Base-by-base conservation (phyloP, 345 rosid genomes). In the Microthlaspi erraticum region DNA sequence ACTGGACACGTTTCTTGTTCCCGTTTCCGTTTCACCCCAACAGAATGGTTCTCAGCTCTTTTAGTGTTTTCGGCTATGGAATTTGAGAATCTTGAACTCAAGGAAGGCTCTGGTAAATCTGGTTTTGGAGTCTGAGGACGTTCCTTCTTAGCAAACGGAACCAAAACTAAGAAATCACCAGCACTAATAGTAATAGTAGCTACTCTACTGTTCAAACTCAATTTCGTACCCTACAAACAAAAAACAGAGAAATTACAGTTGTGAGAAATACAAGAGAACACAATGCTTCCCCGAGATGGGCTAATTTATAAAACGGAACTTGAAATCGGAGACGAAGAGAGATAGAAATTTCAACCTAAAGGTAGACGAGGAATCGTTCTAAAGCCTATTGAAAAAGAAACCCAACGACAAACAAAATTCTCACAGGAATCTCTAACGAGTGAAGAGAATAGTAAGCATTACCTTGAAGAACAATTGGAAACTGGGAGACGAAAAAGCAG, bases 401-500 rank as follows among this genome's bases (percentile, higher is more conserved):
- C 18, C 13, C 10, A 36, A 4, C 9, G 2, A 34, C 10, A 45
- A 7, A 9, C 29, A 26, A 26, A 26, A 26, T 26, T 26, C 29
- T 26, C 29, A 26, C 29, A 26, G 4, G 29, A 48, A 41, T 3
- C 9, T 36, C 3, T 7, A 17, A 36, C 14, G 63, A 59, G 42
- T 1, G 54, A 8, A 60, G 43, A 36, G 58, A n/a, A 37, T 64
- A 0, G n/a, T 16, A 54, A 39, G 73, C 44, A 71, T 61, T 79
- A 75, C 98, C 95, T 91, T 85, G 87, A 80, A 88, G 74, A 64
- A 91, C 59, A 93, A 81, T 64, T 89, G 90, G 78, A 89, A 93
- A 71, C 80, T 82, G 52, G 96, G 87, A 42, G 87, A 86, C 36
- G 80, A 65, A 10, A 84, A 81, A 62, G 92, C 88, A 45, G 87